Percentiles rank a stretch among this genome's conserved stretches.
Evolutionary conservation across 768 basidiomycete genomes (phyloP).

Genomic region (Rhodosporidiobolus odoratus): DNA sequence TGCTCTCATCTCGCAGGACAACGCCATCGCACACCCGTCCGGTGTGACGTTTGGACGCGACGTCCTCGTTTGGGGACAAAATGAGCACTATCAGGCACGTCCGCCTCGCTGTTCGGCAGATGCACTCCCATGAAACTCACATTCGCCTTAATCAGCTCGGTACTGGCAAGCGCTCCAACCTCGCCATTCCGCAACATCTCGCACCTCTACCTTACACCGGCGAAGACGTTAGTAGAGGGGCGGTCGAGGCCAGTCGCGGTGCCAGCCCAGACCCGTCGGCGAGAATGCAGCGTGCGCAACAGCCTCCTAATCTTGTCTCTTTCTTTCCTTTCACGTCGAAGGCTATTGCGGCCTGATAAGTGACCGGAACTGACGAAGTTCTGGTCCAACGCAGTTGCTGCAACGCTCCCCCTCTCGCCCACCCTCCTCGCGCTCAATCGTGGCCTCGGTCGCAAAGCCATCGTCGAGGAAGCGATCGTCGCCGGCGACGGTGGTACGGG

Average conservation of each 20-base stretch:
- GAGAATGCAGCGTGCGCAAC: constrained; percentile 44
- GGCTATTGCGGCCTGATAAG: background rate
- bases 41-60: constrained; percentile 36
- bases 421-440: constrained; percentile 43
- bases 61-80: constrained; percentile 40
- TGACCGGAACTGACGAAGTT: background rate
- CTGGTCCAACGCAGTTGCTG: constrained; percentile 5
- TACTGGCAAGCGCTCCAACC: constrained; percentile 48
- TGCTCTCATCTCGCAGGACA: constrained; percentile 15
- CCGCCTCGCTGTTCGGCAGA: background rate
- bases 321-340: background rate
- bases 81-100: constrained; percentile 36
- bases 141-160: too few species aligned
- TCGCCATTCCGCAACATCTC: constrained; percentile 49
- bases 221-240: background rate
- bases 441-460: constrained; percentile 39
- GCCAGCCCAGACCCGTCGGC: constrained; percentile 44
- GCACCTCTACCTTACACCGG: constrained; percentile 41
- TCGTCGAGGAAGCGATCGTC: constrained; percentile 46
- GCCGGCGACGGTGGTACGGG: constrained; percentile 47
- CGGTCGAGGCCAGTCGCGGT: too few species aligned
- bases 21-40: constrained; percentile 32
- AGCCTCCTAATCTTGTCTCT: constrained; percentile 16
- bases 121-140: too few species aligned
- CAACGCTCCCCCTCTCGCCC: constrained; percentile 42